These are phyloP conservation scores for Candida ovalis DNA, from an alignment of 805 yeast species.

Conservation along the genomic window DNA sequence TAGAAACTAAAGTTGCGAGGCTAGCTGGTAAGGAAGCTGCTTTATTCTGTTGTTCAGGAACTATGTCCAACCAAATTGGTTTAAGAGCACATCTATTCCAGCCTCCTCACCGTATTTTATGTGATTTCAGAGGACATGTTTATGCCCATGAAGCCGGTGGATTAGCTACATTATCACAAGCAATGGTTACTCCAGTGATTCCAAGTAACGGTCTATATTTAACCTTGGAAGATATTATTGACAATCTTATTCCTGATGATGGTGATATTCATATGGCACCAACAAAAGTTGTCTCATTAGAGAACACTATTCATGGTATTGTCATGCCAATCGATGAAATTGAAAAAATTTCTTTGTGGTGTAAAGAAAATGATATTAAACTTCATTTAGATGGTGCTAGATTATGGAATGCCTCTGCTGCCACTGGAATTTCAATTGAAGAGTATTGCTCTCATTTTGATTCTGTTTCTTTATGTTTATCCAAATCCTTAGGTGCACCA, in stretches of 20 bases:
- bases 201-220: conserved; percentile 72
- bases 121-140: conserved; percentile 82
- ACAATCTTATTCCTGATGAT: conserved; percentile 60
- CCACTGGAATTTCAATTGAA: conserved; percentile 59
- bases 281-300: conserved; percentile 74
- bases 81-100: conserved; percentile 66
- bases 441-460: conserved; percentile 77
- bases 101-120: conserved; percentile 77
- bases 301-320: conserved; percentile 82
- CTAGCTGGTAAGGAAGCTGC: conserved; percentile 79
- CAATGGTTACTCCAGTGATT: conserved; percentile 74
- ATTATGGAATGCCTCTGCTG: conserved; percentile 79
- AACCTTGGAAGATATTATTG: conserved; percentile 72
- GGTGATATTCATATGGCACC: conserved; percentile 87
- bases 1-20: conserved; percentile 62
- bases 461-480: conserved; percentile 78
- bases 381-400: conserved; percentile 92
- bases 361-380: conserved; percentile 52
- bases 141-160: conserved; percentile 87
- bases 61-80: conserved; percentile 83
- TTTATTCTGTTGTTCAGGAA: conserved; percentile 79
- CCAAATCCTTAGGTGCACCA: conserved; percentile 89
- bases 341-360: conserved; percentile 61
- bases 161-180: conserved; percentile 77
- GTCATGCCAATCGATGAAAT: conserved; percentile 75